Percentiles rank a stretch among this genome's conserved stretches.
These are phyloP conservation scores for Xylaria digitata DNA, from an alignment of 2,329 filamentous ascomycete species.

Conservation along the genomic window DNA sequence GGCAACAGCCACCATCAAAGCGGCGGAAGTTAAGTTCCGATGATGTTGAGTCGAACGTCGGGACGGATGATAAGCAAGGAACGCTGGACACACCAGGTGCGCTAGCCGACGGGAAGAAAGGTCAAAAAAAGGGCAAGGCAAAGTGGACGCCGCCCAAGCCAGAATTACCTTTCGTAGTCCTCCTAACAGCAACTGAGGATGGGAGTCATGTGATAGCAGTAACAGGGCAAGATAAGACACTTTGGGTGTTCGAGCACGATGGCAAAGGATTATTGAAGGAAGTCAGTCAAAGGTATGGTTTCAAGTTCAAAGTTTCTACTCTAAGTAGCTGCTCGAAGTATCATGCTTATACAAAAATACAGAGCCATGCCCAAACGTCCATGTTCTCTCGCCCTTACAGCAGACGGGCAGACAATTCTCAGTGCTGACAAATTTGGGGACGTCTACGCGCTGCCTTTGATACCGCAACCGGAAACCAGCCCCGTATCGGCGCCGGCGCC, in stretches of 20 bases:
- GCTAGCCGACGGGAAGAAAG: constrained; percentile 34
- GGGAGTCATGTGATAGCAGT: constrained; percentile 78
- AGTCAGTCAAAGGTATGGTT: constrained; percentile 75
- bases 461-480: constrained; percentile 50
- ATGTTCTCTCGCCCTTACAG: constrained; percentile 77
- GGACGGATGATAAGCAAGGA: constrained; percentile 14
- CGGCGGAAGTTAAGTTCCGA: constrained; percentile 32
- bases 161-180: constrained; percentile 74
- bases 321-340: neutral
- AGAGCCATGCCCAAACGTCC: constrained; percentile 92
- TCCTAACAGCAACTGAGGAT: constrained; percentile 72
- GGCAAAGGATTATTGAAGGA: constrained; percentile 70
- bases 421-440: constrained; percentile 97
- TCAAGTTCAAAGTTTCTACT: neutral
- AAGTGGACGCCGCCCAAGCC: constrained; percentile 38
- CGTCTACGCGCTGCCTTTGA: constrained; percentile 86
- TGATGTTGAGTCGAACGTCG: neutral
- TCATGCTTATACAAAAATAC: constrained; percentile 45
- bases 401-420: constrained; percentile 78
- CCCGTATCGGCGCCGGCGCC: constrained; percentile 34
- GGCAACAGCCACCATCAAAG: constrained; percentile 32
- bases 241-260: constrained; percentile 82
- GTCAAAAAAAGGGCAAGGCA: constrained; percentile 51
- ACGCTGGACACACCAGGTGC: constrained; percentile 31
- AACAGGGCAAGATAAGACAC: constrained; percentile 90